Evolutionary conservation across 331 rosid species (phyloP), one percentile per base, ranked within the genome.

Genomic region (Erythrophleum ivorense): DNA sequence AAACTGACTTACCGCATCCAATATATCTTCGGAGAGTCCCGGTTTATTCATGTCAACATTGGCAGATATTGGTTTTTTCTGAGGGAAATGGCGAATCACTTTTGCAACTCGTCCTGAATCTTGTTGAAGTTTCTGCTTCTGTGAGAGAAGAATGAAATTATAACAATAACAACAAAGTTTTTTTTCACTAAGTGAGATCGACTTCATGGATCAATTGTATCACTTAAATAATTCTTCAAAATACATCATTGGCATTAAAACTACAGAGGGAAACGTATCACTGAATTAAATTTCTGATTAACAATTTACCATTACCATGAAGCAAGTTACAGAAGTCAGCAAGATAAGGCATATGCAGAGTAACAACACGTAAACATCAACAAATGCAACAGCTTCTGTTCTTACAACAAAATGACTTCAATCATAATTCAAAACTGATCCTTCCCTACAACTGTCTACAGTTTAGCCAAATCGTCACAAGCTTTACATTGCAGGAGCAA

Each of bases 71-170:
- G 97, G 95, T 78, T 86, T 85, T 80, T 84, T 92, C 77, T 92
- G 97, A 81, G 78, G 87, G 82, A 92, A 92, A 66, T 88, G 88
- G 73, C 95, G 92, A 77, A 91, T 73, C 40, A 87, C 88, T 81
- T 88, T 85, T 1, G 57, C 65, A 50, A 84, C 84, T 57, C 73
- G 88, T 62, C 75, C 91, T 0, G 89, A 54, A 36, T 82, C 91
- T 75, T 78, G 76, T 82, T 78, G 85, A 64, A 87, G 69, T 89
- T 88, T 90, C 81, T 83, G 95, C 91, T 88, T 95, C 98, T 92
- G 97, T 79, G 41, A 68, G 79, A 75, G 64, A 52, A 62, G 55
- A 64, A 87, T 62, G 54, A 63, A 76, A 80, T 24, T 24, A 24
- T 24, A 24, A 24, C 1, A 24, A 24, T 24, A 24, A 24, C 29